These are phyloP conservation scores for Mimosa pudica DNA, from an alignment of 306 rosid genomes.

Conservation along the genomic window DNA sequence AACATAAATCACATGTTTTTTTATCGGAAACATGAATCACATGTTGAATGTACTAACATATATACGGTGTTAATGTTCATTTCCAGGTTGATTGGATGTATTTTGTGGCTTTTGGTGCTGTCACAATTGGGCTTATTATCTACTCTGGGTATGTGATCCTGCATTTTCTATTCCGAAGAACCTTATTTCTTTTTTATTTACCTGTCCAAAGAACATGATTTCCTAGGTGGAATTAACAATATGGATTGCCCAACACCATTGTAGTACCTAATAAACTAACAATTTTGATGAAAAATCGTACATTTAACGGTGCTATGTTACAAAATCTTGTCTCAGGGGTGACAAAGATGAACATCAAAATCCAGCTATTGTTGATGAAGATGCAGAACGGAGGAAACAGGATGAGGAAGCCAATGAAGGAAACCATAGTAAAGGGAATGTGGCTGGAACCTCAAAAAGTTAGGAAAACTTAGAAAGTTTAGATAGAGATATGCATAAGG, in stretches of 20 bases:
- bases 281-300: not conserved
- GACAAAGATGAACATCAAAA: slow-evolving; percentile 53
- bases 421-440: slow-evolving; percentile 41
- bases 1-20: not conserved
- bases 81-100: slow-evolving; percentile 97
- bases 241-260: not conserved
- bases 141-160: slow-evolving; percentile 73
- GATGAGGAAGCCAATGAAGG: slow-evolving; percentile 55
- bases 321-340: slow-evolving; percentile 55
- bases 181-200: not conserved
- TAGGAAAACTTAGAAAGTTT: slow-evolving; percentile 36
- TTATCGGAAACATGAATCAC: not conserved
- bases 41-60: slow-evolving; percentile 28
- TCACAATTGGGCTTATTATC: slow-evolving; percentile 68
- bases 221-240: not conserved
- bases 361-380: slow-evolving; percentile 50
- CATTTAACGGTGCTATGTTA: not conserved
- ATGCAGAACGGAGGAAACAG: slow-evolving; percentile 42
- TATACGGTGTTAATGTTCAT: slow-evolving; percentile 36
- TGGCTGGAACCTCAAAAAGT: slow-evolving; percentile 52
- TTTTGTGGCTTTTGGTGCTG: slow-evolving; percentile 80
- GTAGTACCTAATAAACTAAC: not conserved
- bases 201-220: not conserved
- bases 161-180: slow-evolving; percentile 14
- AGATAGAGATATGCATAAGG: slow-evolving; percentile 22